phyloP scores from a whole-genome alignment of 495 filamentous ascomycete genomes.

The Penicillium samsonianum region DNA sequence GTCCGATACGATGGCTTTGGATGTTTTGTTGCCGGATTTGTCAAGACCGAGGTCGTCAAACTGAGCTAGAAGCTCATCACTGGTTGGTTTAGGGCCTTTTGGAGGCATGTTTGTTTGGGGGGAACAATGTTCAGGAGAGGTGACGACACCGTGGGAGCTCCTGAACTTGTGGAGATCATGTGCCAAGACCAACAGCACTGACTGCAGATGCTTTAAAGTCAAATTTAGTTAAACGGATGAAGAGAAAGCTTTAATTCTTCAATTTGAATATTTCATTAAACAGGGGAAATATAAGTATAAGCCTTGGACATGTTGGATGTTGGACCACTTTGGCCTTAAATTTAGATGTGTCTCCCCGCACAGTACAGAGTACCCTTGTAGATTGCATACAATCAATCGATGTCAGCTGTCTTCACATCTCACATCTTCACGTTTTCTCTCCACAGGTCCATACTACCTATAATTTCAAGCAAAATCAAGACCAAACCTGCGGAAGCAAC shows the following conservation, averaged over 20 bases:
- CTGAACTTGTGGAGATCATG: conserved; percentile 25
- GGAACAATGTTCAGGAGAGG: conserved; percentile 31
- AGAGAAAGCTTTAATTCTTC: neutral
- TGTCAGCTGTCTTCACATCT: neutral
- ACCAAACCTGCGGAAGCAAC: neutral
- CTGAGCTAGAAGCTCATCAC: conserved; percentile 80
- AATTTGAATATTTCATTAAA: neutral
- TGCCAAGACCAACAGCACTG: conserved; percentile 31
- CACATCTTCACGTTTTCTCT: neutral
- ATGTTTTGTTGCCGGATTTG: conserved; percentile 30
- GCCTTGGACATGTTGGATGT: neutral
- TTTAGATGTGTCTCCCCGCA: neutral
- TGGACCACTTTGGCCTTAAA: neutral
- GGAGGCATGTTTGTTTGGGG: conserved; percentile 38
- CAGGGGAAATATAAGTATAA: neutral
- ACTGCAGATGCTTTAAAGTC: neutral
- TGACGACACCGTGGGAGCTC: conserved; percentile 36
- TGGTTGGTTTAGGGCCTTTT: conserved; percentile 60
- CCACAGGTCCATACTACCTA: no score
- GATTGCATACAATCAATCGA: no score
- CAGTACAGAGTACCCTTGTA: neutral
- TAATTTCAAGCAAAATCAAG: neutral
- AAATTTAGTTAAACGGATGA: neutral
- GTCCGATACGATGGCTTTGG: conserved; percentile 48
- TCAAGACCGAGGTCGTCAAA: conserved; percentile 72